Evolutionary conservation across 306 rosid genomes (phyloP), one percentile per base, ranked within the genome.

Genomic region (Canavalia ensiformis): DNA sequence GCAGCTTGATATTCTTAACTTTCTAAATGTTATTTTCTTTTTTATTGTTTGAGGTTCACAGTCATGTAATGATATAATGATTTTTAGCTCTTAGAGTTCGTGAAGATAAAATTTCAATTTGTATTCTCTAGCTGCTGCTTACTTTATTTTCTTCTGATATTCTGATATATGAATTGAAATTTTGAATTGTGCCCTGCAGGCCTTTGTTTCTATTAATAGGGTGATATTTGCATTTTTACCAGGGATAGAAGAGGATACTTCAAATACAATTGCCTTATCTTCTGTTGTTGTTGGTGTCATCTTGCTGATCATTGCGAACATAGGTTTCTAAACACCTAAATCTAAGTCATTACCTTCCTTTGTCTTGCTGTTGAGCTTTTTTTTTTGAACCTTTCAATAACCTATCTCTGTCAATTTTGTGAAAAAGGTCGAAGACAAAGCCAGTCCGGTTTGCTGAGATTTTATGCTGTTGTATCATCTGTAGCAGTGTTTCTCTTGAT

Each of bases 341-440:
- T n/a, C 49, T 25, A 0, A 12, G 50, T 83, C 72, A 74, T 55
- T 54, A 13, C 8, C 7, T 73, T 9, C 65, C 55, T 49, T 55
- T 79, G 18, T 73, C 68, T 55, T 79, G 52, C 9, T 49, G 57
- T 65, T 35, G 31, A 41, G 46, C 7, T 46, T 66, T 54, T 71
- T 10, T 8, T 49, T 68, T 51, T 79, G 25, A 55, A 64, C 68
- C 49, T 60, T 33, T 49, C 44, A 47, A 25, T 37, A 34, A 46
- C 18, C 57, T 42, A 30, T 41, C 47, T 51, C 64, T 72, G 39
- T 73, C 5, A 45, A 59, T 62, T 72, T 88, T 83, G 78, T 86
- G 67, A 55, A 59, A 18, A 82, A 94, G 97, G 98, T 81, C 88
- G 90, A 82, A 91, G 91, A 82, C 93, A 86, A 44, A 92, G 97